Base-by-base conservation (phyloP, 306 rosid species). In the Glycine soja region DNA sequence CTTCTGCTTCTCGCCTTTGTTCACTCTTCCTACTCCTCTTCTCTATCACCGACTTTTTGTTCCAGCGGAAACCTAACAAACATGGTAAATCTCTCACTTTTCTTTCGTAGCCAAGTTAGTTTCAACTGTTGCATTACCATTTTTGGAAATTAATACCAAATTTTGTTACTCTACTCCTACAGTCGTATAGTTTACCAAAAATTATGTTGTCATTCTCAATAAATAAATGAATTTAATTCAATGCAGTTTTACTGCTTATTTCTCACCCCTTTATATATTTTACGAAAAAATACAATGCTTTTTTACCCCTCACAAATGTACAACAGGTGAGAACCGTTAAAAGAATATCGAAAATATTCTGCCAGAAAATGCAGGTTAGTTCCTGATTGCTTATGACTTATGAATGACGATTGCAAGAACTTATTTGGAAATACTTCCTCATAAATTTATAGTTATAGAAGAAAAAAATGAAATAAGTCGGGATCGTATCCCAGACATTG, bases 281-380 rank as follows among this genome's bases (percentile, higher is more conserved):
- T 76, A 47, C 24, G 51, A 82, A 79, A 32, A 72, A 72, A 11
- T 62, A 57, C 83, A 18, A n/a, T 80, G 50, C 58, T 45, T 79
- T 74, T 65, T 52, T 5, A 11, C 40, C 19, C 48, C 74, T 82
- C 52, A 66, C 79, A 50, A 65, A 81, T 81, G 76, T 68, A 83
- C 64, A 64, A 53, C 90, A 86, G 86, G 86, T 74, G 85, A 86
- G 57, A 83, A 83, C 67, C 80, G 48, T 69, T 30, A 75, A 81
- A 79, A 81, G 77, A 66, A 46, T 84, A 13, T 83, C 88, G 82
- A 87, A 86, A 81, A 36, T 83, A 57, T 79, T 87, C 75, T 34
- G 70, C 79, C 81, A 75, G 52, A 86, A 76, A 83, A 77, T 90
- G 9, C 87, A 89, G 88, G 91, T 86, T 85, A 69, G 88, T 68